Evolutionary conservation across 164 flowering plant species (phyloP).

Genomic region (Euptelea pleiosperma): DNA sequence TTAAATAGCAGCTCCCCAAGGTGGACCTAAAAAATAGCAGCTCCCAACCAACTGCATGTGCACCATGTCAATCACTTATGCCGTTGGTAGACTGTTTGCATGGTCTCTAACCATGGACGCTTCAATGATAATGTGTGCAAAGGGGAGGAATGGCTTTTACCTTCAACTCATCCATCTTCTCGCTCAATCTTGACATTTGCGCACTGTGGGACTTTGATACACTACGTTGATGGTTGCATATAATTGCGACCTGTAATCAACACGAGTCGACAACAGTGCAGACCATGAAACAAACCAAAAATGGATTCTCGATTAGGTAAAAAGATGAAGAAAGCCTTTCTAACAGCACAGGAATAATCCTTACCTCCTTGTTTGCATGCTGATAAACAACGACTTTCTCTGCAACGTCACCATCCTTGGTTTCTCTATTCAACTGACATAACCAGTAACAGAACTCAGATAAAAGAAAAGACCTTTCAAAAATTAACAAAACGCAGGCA

Average conservation of each 20-base stretch:
- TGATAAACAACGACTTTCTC: conserved; percentile 71
- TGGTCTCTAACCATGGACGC: no score
- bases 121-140: background rate
- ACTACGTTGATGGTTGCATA: conserved; percentile 95
- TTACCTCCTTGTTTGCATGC: conserved; percentile 90
- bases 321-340: background rate
- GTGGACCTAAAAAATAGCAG: no score
- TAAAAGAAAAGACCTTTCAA: background rate
- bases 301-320: background rate
- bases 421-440: conserved; percentile 60
- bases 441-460: conserved; percentile 8
- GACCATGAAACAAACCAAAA: background rate
- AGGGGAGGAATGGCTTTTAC: conserved; percentile 29
- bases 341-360: background rate
- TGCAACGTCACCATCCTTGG: conserved; percentile 61
- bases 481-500: background rate
- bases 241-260: conserved; percentile 83
- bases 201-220: conserved; percentile 79
- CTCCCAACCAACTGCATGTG: no score
- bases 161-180: conserved; percentile 75
- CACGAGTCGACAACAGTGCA: conserved; percentile 1
- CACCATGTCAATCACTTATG: no score
- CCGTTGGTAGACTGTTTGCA: no score
- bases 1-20: no score
- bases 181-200: conserved; percentile 67